Conservation (phyloP, 2,329 filamentous ascomycete species). For the Claviceps sp. region DNA sequence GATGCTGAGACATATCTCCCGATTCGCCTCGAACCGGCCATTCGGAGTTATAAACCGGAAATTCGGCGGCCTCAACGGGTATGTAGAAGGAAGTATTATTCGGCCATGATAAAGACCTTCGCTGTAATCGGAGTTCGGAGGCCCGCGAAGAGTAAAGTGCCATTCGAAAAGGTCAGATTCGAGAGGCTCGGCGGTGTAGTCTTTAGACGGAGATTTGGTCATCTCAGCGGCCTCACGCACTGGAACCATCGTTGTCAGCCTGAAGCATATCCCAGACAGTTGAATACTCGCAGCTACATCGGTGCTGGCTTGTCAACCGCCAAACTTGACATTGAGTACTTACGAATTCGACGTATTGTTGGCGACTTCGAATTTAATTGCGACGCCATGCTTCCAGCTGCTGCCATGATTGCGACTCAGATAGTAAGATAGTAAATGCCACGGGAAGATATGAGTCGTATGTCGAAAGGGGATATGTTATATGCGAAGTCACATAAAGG, state of each 20-base stretch:
- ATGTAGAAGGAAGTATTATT: slow-evolving; percentile 78
- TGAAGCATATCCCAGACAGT: neutral
- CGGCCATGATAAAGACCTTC: slow-evolving; percentile 87
- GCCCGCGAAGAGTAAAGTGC: slow-evolving; percentile 95
- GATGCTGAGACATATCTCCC: slow-evolving; percentile 92
- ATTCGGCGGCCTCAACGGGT: slow-evolving; percentile 83
- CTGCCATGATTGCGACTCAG: neutral
- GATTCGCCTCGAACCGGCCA: slow-evolving; percentile 88
- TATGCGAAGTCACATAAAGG: neutral
- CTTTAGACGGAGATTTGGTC: slow-evolving; percentile 61
- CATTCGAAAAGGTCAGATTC: slow-evolving; percentile 92
- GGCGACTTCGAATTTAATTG: slow-evolving; percentile 63
- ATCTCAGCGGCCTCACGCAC: slow-evolving; percentile 89
- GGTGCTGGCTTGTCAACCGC: too few relatives aligned
- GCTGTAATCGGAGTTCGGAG: slow-evolving; percentile 66
- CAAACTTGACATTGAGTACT: slow-evolving; percentile 13
- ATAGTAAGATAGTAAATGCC: neutral
- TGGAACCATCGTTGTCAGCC: slow-evolving; percentile 16
- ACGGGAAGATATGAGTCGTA: neutral
- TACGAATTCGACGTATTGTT: slow-evolving; percentile 74
- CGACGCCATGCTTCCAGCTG: slow-evolving; percentile 13
- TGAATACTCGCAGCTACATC: neutral
- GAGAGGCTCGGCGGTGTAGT: slow-evolving; percentile 74
- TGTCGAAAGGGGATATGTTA: neutral
- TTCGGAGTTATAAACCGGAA: slow-evolving; percentile 91